Base-by-base conservation (phyloP, 306 rosid species). In the Phaseolus lunatus region DNA sequence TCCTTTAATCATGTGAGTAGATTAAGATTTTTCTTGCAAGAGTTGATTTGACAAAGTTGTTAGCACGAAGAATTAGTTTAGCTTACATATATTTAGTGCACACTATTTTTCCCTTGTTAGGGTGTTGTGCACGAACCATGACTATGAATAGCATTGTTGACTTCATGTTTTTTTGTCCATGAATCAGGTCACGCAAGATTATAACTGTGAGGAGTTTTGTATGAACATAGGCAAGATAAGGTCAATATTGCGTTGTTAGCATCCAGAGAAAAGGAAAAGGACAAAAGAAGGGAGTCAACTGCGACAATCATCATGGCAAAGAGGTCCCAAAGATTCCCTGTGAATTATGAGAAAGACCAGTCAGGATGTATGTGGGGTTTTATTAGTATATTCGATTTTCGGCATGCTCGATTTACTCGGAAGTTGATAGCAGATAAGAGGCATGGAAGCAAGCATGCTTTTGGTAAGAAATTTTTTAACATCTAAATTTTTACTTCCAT, bases 291-390 rank as follows among this genome's bases (percentile, higher is more conserved):
- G 48, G 72, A 45, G 48, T 66, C 62, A 80, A 81, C 72, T 71
- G 75, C 48, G 69, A 43, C 59, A 33, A 63, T 74, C 54, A 19
- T 26, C 3, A 92, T 93, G 98, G 89, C 86, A 41, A 94, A 88
- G 86, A 89, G 84, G 75, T 89, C 97, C 66, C 88, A 83, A 67
- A 89, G 87, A 82, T 88, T 88, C 69, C 52, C 89, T 72, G 81
- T 84, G 67, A 86, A 88, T 72, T 88, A 83, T 78, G 92, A 88
- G 81, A 90, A 82, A 84, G 92, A 90, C 85, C 95, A 87, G 77
- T 88, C 94, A 4, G 98, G 98, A 41, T 95, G 98, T 84, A 92
- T 95, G 92, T 90, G 90, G 97, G 95, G 98, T 18, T 89, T 95
- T 59, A 92, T 95, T 44, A 90, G 93, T 76, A 87, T 95, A 48